Evolutionary conservation across 495 filamentous ascomycete species (phyloP), one percentile per base, ranked within the genome.

Genomic region (Collariella sp.): DNA sequence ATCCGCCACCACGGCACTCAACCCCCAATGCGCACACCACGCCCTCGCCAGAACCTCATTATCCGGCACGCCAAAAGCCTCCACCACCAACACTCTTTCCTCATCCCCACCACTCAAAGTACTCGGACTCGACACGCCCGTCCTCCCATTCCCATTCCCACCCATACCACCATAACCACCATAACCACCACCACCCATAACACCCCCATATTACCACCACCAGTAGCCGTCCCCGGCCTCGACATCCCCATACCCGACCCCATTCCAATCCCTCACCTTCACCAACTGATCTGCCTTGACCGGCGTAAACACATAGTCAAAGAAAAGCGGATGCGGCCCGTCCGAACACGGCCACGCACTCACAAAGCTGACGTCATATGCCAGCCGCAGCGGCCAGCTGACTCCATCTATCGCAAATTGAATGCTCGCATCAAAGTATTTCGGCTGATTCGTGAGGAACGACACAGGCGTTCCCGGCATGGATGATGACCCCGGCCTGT

Each of bases 1-100:
- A 67, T 87, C 81, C 20, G 83, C 83, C 31, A 86, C 78, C 18
- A 88, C 66, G 0, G 83, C 84, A 41, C 74, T 79, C 50, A 86
- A 65, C 19, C 85, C 85, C 78, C 82, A 83, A 55, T 84, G 82
- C 56, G 79, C 72, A 59, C 83, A 87, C 84, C 84, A 87, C 40
- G 85, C 85, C 46, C 85, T 69, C 1, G 83, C 83, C 60, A 88
- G 75, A 13, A 88, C 84, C 66, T 86, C 85, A 54, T 87, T 87
- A 64, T 88, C 85, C 43, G 65, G 67, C 24, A 82, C 83, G 10
- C 85, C 85, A 58, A 84, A 82, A 24, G 84, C 83, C 67, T 87
- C 80, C 16, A 88, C 73, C 33, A 83, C 83, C 35, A 88, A 70
- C 11, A 88, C 83, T 57, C 72, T 73, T 55, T 84, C 81, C 10